Conservation (phyloP, 2,329 filamentous ascomycete genomes). For the Microcyclosporella mali region DNA sequence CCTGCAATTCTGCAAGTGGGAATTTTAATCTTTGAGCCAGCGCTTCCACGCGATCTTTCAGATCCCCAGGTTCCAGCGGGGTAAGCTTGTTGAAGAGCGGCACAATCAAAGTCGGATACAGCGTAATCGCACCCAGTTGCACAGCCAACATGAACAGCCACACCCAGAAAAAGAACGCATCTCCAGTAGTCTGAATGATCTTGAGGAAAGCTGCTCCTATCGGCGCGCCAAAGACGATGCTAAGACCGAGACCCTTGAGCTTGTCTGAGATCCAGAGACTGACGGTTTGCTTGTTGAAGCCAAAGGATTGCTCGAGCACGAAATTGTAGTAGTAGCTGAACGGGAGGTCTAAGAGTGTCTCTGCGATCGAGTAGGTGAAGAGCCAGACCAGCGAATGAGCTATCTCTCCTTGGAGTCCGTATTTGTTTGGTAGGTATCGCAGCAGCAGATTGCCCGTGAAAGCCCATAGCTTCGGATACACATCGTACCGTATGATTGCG, state of each 20-base stretch:
- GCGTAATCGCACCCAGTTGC: constrained; percentile 90
- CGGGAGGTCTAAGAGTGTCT: constrained; percentile 72
- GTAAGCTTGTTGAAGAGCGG: constrained; percentile 98
- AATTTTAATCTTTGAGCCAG: constrained; percentile 81
- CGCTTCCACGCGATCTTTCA: constrained; percentile 82
- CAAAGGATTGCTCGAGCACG: constrained; percentile 91
- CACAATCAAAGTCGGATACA: constrained; percentile 90
- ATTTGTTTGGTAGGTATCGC: constrained; percentile 62
- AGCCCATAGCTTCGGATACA: constrained; percentile 85
- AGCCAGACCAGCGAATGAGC: constrained; percentile 89
- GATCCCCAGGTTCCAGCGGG: constrained; percentile 74
- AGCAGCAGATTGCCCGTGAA: constrained; percentile 69
- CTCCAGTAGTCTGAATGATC: constrained; percentile 91
- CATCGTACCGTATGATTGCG: constrained; percentile 81
- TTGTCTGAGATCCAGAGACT: constrained; percentile 84
- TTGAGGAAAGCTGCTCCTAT: constrained; percentile 86
- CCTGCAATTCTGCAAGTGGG: constrained; percentile 84
- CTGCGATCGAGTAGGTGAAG: constrained; percentile 75
- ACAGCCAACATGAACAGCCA: constrained; percentile 88
- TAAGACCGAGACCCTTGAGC: constrained; percentile 81
- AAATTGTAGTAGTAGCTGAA: constrained; percentile 88
- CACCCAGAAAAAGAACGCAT: constrained; percentile 94
- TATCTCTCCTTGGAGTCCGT: constrained; percentile 81
- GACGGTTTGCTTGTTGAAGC: constrained; percentile 97
- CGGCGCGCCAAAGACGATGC: constrained; percentile 72